Conservation (phyloP, 768 basidiomycete genomes). For the Leucocoprinus birnbaumii region DNA sequence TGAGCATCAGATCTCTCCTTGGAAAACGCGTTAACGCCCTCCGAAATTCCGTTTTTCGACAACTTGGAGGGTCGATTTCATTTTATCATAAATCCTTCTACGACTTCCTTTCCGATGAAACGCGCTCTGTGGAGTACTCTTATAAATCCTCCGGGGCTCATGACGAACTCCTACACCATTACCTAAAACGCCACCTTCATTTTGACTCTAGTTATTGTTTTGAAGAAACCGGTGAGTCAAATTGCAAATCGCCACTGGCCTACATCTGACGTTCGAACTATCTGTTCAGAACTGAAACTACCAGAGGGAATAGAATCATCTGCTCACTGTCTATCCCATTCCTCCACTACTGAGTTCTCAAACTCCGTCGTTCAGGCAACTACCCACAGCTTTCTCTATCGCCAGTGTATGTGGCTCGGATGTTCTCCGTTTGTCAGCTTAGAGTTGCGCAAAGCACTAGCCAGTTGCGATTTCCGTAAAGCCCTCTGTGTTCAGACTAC, state of each 20-base stretch:
- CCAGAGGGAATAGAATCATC: background rate
- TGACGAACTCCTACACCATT: background rate
- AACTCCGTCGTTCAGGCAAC: background rate
- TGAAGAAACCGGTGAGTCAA: background rate
- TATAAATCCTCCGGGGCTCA: background rate
- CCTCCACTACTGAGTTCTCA: background rate
- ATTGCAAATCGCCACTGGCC: too few relatives aligned
- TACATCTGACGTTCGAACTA: too few relatives aligned
- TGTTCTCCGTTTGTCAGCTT: background rate
- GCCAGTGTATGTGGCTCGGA: background rate
- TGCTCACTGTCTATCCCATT: background rate
- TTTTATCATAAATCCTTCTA: slow-evolving; percentile 8
- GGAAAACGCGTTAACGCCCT: background rate
- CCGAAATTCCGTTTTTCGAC: background rate
- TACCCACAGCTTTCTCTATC: background rate
- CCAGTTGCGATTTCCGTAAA: background rate
- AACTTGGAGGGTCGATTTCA: background rate
- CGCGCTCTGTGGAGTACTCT: background rate
- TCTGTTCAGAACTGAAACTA: too few relatives aligned
- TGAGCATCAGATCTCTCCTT: too few relatives aligned
- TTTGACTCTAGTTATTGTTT: background rate
- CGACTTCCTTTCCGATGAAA: background rate
- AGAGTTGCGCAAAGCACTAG: background rate
- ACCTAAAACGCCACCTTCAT: background rate
- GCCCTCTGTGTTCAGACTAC: background rate